Evolutionary conservation across 768 basidiomycete genomes (phyloP), one percentile per base, ranked within the genome.

Genomic region (Leccinum pellstonianum): DNA sequence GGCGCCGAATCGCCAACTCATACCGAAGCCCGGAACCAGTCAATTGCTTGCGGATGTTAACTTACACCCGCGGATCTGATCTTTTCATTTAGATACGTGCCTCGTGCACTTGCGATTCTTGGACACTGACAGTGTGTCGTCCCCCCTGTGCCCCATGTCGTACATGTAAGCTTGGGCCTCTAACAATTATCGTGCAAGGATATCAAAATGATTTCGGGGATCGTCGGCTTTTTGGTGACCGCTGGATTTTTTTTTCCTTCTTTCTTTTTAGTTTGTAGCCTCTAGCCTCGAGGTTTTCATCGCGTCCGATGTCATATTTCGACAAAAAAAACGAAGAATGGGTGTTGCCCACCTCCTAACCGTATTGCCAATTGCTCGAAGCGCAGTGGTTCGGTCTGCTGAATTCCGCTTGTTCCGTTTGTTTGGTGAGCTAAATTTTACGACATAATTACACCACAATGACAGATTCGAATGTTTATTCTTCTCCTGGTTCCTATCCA

Each of bases 61-160:
- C 59, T 71, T 71, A 73, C 59, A 59, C 64, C 71, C 73, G 73
- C 71, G 71, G 73, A 71, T 71, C 69, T 71, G 53, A 63, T 56
- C 56, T 59, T 49, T 64, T 60, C 66, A 60, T 64, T 70, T 64
- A 33, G 50, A 59, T 62, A 57, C 50, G 25, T 27, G 62, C 71
- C 71, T 73, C 71, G 67, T 74, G 73, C 49, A 55, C 47, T 46
- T 46, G 43, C 52, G 41, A 37, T 51, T 55, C 58, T 51, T 47
- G 37, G 41, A 51, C 19, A 47, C 41, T 48, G 21, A 27, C 46
- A 47, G 59, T 53, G 62, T 52, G 51, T 62, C 41, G n/a, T 19
- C 41, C 58, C 56, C 58, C 56, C 41, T n/a, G 37, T 49, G 54
- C 33, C 9, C 33, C 38, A 17, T 41, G 54, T 43, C 54, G 46